phyloP scores from a whole-genome alignment of 176 grass and related monocot species.

The Avena sativa region DNA sequence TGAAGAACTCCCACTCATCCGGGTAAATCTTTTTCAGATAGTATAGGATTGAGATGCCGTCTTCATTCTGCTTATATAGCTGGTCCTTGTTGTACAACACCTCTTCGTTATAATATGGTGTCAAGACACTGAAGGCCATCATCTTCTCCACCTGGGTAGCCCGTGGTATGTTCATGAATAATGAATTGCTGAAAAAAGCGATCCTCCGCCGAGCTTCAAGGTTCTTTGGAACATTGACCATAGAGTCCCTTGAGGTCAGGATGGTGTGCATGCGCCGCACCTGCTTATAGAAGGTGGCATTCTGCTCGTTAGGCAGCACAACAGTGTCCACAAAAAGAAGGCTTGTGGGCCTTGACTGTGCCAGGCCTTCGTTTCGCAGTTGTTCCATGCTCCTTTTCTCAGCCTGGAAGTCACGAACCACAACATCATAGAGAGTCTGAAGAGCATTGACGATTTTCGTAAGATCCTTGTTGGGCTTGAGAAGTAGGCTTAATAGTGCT shows the following conservation, averaged over 20 bases:
- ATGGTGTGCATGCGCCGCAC: slow-evolving; percentile 76
- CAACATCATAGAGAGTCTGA: slow-evolving; percentile 86
- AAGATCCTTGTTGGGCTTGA: slow-evolving; percentile 65
- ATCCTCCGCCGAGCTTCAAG: slow-evolving; percentile 88
- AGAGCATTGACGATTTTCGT: slow-evolving; percentile 82
- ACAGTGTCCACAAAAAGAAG: slow-evolving; percentile 87
- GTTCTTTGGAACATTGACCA: slow-evolving; percentile 91
- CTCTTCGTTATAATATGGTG: slow-evolving; percentile 95
- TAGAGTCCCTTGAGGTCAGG: slow-evolving; percentile 81
- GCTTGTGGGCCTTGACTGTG: slow-evolving; percentile 53
- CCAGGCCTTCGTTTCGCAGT: slow-evolving; percentile 72
- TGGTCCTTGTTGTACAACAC: slow-evolving; percentile 95
- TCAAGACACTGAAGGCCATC: slow-evolving; percentile 90
- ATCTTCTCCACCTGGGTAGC: slow-evolving; percentile 96
- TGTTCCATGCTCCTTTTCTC: slow-evolving; percentile 85
- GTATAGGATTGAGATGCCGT: slow-evolving; percentile 90
- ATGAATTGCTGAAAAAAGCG: slow-evolving; percentile 93
- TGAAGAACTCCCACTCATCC: slow-evolving; percentile 86
- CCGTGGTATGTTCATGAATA: slow-evolving; percentile 99
- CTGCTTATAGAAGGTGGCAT: slow-evolving; percentile 75
- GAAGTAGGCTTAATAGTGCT: slow-evolving; percentile 58
- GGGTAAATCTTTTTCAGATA: slow-evolving; percentile 89
- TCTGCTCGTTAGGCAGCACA: slow-evolving; percentile 65
- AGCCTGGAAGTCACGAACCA: slow-evolving; percentile 76
- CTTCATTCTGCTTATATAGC: slow-evolving; percentile 83